Evolutionary conservation across 345 rosid species (phyloP), one percentile per base, ranked within the genome.

Genomic region (Sisymbrium altissimum): DNA sequence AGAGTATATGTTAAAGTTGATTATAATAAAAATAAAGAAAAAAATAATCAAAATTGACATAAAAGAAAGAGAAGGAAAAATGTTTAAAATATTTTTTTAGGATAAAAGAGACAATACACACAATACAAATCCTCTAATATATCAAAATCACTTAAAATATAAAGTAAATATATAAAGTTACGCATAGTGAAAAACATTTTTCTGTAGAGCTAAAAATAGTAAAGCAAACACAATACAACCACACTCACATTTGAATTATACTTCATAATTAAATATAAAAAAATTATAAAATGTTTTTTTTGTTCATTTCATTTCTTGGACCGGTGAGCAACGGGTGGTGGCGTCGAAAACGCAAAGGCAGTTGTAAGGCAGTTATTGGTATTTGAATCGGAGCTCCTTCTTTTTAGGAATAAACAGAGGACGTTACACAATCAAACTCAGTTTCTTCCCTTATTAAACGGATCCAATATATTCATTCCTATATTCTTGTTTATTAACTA

Each of bases 331-430:
- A 64, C 64, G 39, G 2, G n/a, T 43, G 64, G 49, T 64, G 3
- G 38, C 56, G 45, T 43, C 38, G 36, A 64, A 40, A 72, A 41
- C 17, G 70, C 57, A 44, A 55, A 55, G 23, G 23, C 32, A 48
- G 43, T 57, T 33, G 70, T 65, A 62, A 12, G 23, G 19, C 50
- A 11, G 62, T 50, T 72, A 49, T 63, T 73, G 19, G 33, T 43
- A 53, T 64, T 52, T 64, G 21, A 73, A 33, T 14, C 9, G 29
- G 17, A 57, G 63, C 63, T 50, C 73, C 79, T 69, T 61, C 23
- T 8, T 61, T 68, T 36, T 6, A 76, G 79, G 70, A 60, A 53
- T 18, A 76, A 68, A 14, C 61, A 68, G 79, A 76, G 64, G 79
- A 60, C 74, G 40, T 60, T 60, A 61, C 49, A 68, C 48, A 66